These are phyloP conservation scores for Odontarrhena argentea DNA, from an alignment of 345 rosid genomes.

Conservation along the genomic window DNA sequence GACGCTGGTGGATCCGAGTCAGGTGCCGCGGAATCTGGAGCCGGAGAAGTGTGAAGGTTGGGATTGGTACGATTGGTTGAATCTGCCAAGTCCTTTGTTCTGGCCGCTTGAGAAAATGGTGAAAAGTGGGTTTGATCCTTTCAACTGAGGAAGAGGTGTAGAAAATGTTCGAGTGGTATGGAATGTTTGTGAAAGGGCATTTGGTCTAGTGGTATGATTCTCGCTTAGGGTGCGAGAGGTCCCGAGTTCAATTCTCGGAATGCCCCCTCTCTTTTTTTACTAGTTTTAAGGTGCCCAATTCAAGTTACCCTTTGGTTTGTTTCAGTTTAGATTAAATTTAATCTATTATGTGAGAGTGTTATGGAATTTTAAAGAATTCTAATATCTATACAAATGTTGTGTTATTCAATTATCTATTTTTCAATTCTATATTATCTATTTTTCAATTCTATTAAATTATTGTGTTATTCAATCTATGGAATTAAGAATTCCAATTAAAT, in stretches of 20 bases:
- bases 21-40: slow-evolving; percentile 59
- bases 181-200: slow-evolving; percentile 46
- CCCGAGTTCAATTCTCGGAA: slow-evolving; percentile 95
- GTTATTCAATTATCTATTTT: no score
- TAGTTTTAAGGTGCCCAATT: no score
- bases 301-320: no score
- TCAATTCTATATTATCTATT: no score
- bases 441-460: no score
- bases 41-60: slow-evolving; percentile 75
- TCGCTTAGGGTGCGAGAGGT: slow-evolving; percentile 94
- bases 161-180: no score
- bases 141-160: slow-evolving; percentile 9
- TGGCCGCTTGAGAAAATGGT: slow-evolving; percentile 74
- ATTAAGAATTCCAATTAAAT: no score
- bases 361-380: no score
- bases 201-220: slow-evolving; percentile 92
- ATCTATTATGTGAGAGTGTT: no score
- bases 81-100: slow-evolving; percentile 73
- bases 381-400: no score
- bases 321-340: no score
- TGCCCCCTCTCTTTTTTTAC: slow-evolving; percentile 37
- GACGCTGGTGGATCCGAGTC: slow-evolving; percentile 46
- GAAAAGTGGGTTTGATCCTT: slow-evolving; percentile 65
- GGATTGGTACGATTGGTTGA: slow-evolving; percentile 81
- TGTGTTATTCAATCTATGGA: no score